Base-by-base conservation (phyloP, 257 asterid genomes). In the Gentiana macrophylla region DNA sequence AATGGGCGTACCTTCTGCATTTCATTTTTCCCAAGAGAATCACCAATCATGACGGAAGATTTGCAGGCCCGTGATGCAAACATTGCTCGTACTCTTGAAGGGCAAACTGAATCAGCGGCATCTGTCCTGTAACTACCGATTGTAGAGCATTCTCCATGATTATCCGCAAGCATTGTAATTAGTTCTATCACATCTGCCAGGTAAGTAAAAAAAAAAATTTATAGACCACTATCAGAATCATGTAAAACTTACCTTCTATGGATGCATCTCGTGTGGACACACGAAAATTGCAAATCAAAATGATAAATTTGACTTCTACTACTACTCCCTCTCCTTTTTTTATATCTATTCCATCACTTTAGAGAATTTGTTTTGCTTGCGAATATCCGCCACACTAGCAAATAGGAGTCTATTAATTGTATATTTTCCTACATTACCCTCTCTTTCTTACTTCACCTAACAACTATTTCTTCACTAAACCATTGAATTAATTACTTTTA, bases 31-130 rank as follows among this genome's bases (percentile, higher is more conserved):
- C 83, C 96, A 8, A 91, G 89, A 62, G 96, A 68, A 77, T 91
- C 96, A 53, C 98, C 98, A 60, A 91, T 71, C 95, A 87, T 86
- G 57, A 87, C 62, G 45, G 98, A 91, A 12, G 97, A 81, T 63
- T 84, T 84, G 82, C 98, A 91, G 12, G 98, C 95, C 35, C 98
- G 97, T 5, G 97, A 92, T 62, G 98, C 98, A 48, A 92, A 73
- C 98, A 92, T 88, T 38, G 92, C 80, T 24, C 91, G 89, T 32
- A 88, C 80, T 78, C 80, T 88, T 57, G 95, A 89, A 4, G 95
- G 98, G 78, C 98, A 92, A 44, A 92, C 72, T 35, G 98, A 92
- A 63, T 83, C 94, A 4, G 78, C 68, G 4, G 72, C 72, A 79
- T 92, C 97, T 51, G 70, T 67, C 53, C 80, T 76, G 66, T 88